Percentiles rank a stretch among this genome's conserved stretches.
phyloP scores from a whole-genome alignment of 2,329 filamentous ascomycete species.

The Trichoderma pleuroti region DNA sequence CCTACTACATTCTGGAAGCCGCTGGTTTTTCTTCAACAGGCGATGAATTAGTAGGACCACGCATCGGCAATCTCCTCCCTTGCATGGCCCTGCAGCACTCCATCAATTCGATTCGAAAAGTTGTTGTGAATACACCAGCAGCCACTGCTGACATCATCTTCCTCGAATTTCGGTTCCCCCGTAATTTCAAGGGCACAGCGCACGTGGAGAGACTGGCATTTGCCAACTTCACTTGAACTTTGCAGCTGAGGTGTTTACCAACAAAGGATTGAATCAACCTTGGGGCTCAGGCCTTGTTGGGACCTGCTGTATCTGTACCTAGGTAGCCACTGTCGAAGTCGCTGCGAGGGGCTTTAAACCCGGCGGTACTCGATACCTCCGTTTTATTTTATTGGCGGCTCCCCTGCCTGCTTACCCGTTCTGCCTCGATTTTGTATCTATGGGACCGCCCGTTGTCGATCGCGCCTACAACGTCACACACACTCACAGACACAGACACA shows the following conservation, averaged over 20 bases:
- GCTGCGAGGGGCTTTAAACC: background rate
- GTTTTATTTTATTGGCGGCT: background rate
- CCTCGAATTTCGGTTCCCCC: background rate
- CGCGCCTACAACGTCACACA: constrained; percentile 13
- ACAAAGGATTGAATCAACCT: background rate
- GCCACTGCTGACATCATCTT: background rate
- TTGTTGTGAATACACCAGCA: background rate
- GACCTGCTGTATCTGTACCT: constrained; percentile 11
- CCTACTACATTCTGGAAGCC: background rate
- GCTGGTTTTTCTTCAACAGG: background rate
- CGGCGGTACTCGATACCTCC: background rate
- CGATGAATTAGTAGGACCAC: background rate
- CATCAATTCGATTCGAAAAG: background rate
- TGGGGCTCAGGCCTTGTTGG: background rate
- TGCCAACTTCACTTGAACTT: background rate
- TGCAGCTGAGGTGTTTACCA: background rate
- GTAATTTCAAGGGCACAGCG: background rate
- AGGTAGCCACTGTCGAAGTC: background rate
- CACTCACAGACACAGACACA: background rate
- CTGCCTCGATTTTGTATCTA: background rate
- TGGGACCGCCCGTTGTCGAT: constrained; percentile 11
- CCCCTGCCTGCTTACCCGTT: constrained; percentile 8
- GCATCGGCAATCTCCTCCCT: background rate
- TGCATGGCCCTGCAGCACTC: background rate
- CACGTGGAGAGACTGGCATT: constrained; percentile 4